These are phyloP conservation scores for Malassezia yamatoensis DNA, from an alignment of 1,284 basidiomycete species.

Conservation along the genomic window DNA sequence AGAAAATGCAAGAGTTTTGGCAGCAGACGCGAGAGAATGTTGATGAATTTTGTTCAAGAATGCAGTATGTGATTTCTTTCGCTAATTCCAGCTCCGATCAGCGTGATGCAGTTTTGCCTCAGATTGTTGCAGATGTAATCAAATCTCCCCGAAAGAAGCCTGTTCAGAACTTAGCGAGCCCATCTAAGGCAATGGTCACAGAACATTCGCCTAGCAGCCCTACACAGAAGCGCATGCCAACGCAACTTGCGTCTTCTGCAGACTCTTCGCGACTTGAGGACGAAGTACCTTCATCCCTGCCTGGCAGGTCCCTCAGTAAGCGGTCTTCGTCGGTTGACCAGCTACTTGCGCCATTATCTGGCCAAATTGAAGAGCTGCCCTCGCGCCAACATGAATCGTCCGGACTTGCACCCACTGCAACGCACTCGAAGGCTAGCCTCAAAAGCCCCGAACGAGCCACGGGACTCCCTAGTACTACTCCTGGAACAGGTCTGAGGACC, in stretches of 20 bases:
- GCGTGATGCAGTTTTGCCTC: background rate
- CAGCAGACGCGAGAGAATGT: conserved; percentile 11
- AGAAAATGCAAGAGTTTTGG: conserved; percentile 18
- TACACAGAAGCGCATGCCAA: too few species aligned
- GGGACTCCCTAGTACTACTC: conserved; percentile 3
- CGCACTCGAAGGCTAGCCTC: background rate
- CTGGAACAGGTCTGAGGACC: conserved; percentile 1
- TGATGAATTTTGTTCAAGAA: conserved; percentile 11
- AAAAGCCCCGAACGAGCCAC: background rate
- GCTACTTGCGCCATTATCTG: background rate
- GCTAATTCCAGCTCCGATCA: background rate
- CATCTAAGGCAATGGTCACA: background rate
- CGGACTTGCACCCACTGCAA: background rate
- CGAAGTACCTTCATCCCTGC: background rate
- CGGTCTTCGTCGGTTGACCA: background rate
- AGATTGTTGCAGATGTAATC: conserved; percentile 12
- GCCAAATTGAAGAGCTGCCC: background rate
- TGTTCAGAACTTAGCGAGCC: background rate
- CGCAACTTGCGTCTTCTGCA: too few species aligned
- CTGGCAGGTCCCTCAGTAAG: background rate
- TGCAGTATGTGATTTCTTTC: background rate
- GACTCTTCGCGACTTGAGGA: too few species aligned
- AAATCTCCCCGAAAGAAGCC: conserved; percentile 15
- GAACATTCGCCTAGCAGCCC: too few species aligned
- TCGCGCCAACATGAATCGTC: background rate